phyloP scores from a whole-genome alignment of 2,329 filamentous ascomycete species.

The Epicoccum nigrum region DNA sequence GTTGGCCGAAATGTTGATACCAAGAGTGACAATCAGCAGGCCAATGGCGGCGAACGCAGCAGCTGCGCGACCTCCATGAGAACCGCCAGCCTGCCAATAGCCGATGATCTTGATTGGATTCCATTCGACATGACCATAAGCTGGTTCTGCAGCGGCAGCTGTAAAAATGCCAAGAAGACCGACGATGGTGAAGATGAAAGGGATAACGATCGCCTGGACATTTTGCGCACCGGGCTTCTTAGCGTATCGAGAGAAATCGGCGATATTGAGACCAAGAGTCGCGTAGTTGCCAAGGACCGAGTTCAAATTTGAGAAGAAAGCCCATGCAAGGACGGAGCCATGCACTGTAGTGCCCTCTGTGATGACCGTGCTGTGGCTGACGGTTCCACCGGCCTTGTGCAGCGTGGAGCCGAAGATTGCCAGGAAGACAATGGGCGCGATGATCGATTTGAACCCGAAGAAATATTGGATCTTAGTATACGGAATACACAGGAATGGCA shows the following conservation, averaged over 20 bases:
- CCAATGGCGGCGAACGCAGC: conserved; percentile 36
- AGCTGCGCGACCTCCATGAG: conserved; percentile 33
- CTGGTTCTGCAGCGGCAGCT: conserved; percentile 42
- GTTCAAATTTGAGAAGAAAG: conserved; percentile 32
- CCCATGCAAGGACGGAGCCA: conserved; percentile 34
- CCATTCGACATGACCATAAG: conserved; percentile 36
- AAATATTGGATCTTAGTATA: conserved; percentile 34
- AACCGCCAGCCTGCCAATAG: conserved; percentile 47
- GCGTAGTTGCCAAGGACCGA: conserved; percentile 37
- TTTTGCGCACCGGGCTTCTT: conserved; percentile 42
- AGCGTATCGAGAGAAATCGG: conserved; percentile 51
- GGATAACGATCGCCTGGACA: conserved; percentile 46
- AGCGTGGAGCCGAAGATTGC: conserved; percentile 34
- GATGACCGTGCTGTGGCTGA: conserved; percentile 40
- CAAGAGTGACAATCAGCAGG: conserved; percentile 36
- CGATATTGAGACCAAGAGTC: conserved; percentile 41
- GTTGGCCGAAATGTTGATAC: conserved; percentile 44
- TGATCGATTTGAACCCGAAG: conserved; percentile 35
- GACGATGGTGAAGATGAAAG: conserved; percentile 39
- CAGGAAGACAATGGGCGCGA: conserved; percentile 35
- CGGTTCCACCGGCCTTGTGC: conserved; percentile 31
- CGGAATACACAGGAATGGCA: conserved; percentile 35
- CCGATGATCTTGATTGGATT: conserved; percentile 48
- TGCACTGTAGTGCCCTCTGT: conserved; percentile 29
- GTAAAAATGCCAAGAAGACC: conserved; percentile 49